phyloP scores from a whole-genome alignment of 306 rosid genomes.

The Prunus fruticosa region DNA sequence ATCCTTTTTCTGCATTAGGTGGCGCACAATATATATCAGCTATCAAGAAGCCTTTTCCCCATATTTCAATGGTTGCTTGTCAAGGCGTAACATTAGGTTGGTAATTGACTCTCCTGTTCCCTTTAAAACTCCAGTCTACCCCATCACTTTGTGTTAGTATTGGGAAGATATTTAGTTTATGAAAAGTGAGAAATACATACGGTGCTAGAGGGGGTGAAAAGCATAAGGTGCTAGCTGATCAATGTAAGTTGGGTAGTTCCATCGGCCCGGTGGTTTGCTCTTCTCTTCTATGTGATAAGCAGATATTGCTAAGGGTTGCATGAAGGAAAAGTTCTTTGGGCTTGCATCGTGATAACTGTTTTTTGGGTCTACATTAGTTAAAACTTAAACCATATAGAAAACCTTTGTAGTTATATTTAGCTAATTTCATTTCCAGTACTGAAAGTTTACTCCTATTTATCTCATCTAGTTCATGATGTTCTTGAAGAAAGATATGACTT shows the following conservation, averaged over 20 bases:
- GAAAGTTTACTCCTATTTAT: not conserved
- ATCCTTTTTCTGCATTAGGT: slow-evolving; percentile 89
- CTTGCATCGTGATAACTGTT: no score
- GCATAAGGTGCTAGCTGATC: no score
- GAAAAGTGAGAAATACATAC: not conserved
- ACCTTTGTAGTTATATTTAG: not conserved
- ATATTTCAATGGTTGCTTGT: slow-evolving; percentile 80
- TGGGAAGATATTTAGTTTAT: not conserved
- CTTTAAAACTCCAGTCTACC: not conserved
- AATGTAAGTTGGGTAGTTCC: no score
- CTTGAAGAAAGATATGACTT: not conserved
- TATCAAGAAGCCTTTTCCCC: slow-evolving; percentile 73
- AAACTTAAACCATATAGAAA: not conserved
- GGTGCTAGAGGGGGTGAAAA: no score
- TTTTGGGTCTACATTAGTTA: not conserved
- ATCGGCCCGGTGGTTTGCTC: no score
- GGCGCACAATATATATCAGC: slow-evolving; percentile 73
- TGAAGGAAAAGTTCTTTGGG: no score
- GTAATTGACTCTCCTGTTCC: slow-evolving; percentile 5
- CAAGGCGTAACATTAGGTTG: slow-evolving; percentile 79
- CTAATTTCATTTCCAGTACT: not conserved
- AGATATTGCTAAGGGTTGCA: no score
- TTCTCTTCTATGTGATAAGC: no score
- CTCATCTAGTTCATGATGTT: not conserved
- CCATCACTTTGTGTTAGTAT: not conserved